These are phyloP conservation scores for Diaporthe velutina DNA, from an alignment of 2,329 filamentous ascomycete genomes.

Conservation along the genomic window DNA sequence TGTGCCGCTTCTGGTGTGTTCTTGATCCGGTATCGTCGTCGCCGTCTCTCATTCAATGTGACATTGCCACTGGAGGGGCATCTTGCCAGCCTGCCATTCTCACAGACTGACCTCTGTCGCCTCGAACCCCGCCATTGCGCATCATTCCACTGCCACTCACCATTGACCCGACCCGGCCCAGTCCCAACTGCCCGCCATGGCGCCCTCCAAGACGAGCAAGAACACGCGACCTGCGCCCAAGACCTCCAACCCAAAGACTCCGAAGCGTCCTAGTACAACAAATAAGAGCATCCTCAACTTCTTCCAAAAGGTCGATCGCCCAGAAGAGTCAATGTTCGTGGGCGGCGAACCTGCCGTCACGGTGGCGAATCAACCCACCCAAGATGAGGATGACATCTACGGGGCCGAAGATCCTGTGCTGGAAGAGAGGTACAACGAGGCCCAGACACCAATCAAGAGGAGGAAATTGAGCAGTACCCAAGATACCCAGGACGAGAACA, in stretches of 20 bases:
- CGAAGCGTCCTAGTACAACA: conserved; percentile 46
- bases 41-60: not conserved
- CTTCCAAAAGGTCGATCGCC: conserved; percentile 77
- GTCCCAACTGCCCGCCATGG: conserved; percentile 24
- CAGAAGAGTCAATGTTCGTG: conserved; percentile 71
- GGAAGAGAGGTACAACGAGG: conserved; percentile 55
- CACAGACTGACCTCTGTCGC: not conserved
- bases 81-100: not conserved
- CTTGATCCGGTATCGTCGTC: not conserved
- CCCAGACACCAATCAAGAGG: conserved; percentile 53
- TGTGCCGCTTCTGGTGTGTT: not conserved
- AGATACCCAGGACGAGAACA: conserved; percentile 29
- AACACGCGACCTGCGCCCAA: conserved; percentile 19
- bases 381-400: conserved; percentile 43
- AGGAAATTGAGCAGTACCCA: conserved; percentile 54
- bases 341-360: conserved; percentile 43
- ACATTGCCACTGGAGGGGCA: not conserved
- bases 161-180: not conserved
- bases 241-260: conserved; percentile 47
- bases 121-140: conserved; percentile 12
- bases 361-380: conserved; percentile 21
- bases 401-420: conserved; percentile 38
- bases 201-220: conserved; percentile 34
- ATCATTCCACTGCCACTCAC: not conserved
- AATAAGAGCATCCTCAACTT: conserved; percentile 81